Evolutionary conservation across 768 basidiomycete species (phyloP), one percentile per base, ranked within the genome.

Genomic region (Termitomyces sp.): DNA sequence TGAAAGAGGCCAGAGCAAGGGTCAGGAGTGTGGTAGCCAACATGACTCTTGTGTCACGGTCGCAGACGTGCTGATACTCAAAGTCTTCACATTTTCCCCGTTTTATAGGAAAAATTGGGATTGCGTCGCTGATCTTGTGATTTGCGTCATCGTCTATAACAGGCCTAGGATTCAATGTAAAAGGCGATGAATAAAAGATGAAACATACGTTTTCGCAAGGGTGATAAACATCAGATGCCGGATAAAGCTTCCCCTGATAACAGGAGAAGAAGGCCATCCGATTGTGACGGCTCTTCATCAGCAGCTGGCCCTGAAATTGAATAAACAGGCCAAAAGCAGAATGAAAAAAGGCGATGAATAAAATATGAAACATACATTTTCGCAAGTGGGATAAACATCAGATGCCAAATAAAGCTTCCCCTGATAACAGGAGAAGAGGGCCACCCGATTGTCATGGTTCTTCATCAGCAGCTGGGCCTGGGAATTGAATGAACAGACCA

Each of bases 21-120:
- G 64, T 60, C 63, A 68, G 59, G 45, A 68, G 31, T 54, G 65
- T 66, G 60, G 62, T 56, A 45, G 66, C 56, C 59, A 66, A 63
- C 69, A 70, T 67, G n/a, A n/a, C n/a, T n/a, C n/a, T n/a, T 45
- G 38, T 42, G 27, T 42, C 9, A 48, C 12, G 43, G 45, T 19
- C 16, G 44, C 12, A 50, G 48, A 12, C 46, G 42, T 32, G 34
- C n/a, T 23, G 25, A 42, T 12, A 16, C n/a, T 29, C 16, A 3
- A 16, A 41, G 11, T 16, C 19, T 10, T 17, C 7, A 5, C 51
- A 19, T 27, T 41, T 52, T 37, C 0, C 7, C 46, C 43, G 9
- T 12, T 48, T 48, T 48, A 48, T 37, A 43, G 35, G 19, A 35
- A 49, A 49, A 27, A 5, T 35, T 5, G 14, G 16, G 35, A 14